These are phyloP conservation scores for Dissophora ornata DNA, from an alignment of 192 early-diverging fungal species.

Conservation along the genomic window DNA sequence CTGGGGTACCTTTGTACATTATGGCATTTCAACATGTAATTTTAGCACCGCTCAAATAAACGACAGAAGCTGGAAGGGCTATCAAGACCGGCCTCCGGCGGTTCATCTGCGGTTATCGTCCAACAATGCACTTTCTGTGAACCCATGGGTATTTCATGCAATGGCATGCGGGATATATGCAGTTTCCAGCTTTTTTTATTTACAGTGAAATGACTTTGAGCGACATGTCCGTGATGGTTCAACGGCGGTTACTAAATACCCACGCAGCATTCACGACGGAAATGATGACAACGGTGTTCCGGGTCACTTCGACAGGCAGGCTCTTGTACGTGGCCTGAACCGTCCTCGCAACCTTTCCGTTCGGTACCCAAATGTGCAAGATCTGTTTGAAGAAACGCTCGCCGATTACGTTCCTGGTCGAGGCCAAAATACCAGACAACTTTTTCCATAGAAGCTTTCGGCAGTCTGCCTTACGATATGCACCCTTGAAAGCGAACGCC, in stretches of 20 bases:
- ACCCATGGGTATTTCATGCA: too few relatives aligned
- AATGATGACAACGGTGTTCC: constrained; percentile 55
- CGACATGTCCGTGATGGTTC: too few relatives aligned
- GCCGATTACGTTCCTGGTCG: constrained; percentile 52
- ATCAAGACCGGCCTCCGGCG: too few relatives aligned
- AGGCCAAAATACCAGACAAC: constrained; percentile 51
- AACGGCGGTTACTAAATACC: constrained; percentile 52
- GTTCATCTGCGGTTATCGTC: too few relatives aligned
- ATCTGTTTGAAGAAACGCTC: constrained; percentile 60
- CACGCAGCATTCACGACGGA: constrained; percentile 52
- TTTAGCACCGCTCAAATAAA: too few relatives aligned
- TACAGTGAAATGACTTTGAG: too few relatives aligned
- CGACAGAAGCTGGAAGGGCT: too few relatives aligned
- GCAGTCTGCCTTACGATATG: constrained; percentile 52
- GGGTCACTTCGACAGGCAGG: constrained; percentile 26
- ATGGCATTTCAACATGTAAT: constrained; percentile 11
- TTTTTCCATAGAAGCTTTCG: constrained; percentile 57
- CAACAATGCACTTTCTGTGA: too few relatives aligned
- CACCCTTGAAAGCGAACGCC: constrained; percentile 56
- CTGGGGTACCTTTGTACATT: background rate
- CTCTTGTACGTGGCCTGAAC: constrained; percentile 52
- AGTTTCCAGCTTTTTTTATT: too few relatives aligned
- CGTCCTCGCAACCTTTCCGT: constrained; percentile 53
- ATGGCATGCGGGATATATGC: too few relatives aligned
- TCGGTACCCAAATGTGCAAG: constrained; percentile 63